phyloP scores from a whole-genome alignment of 768 basidiomycete genomes.

The Amyloporia xantha region DNA sequence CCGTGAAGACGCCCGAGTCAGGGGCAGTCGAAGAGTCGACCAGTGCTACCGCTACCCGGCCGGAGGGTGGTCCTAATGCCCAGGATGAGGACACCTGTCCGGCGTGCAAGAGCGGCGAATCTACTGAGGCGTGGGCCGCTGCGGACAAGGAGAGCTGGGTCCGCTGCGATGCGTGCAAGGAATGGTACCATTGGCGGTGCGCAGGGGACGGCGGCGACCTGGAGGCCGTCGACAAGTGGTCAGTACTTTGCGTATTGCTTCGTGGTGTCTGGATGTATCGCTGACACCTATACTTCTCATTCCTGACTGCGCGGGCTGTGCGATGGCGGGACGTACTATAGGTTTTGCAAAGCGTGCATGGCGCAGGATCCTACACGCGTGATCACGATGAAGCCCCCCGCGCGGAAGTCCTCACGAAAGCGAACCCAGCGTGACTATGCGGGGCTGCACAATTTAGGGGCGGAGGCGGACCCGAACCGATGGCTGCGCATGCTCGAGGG shows the following conservation, averaged over 20 bases:
- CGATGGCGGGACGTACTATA: constrained; percentile 24
- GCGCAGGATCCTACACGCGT: constrained; percentile 50
- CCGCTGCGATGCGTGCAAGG: constrained; percentile 73
- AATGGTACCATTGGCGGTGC: constrained; percentile 83
- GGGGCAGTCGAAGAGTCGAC: constrained; percentile 8
- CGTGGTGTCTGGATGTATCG: not conserved
- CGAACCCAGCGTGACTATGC: constrained; percentile 73
- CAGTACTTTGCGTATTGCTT: constrained; percentile 20
- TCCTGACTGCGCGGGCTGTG: no score
- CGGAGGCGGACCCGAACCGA: constrained; percentile 55
- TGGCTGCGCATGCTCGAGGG: constrained; percentile 68
- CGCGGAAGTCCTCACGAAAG: constrained; percentile 78
- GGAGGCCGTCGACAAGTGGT: constrained; percentile 76
- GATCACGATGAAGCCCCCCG: constrained; percentile 71
- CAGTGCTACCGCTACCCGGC: not conserved
- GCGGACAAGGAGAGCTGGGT: constrained; percentile 75
- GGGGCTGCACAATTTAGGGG: constrained; percentile 54
- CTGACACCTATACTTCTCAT: not conserved
- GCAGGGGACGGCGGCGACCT: constrained; percentile 60
- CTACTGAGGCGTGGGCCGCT: constrained; percentile 25
- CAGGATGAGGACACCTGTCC: constrained; percentile 34
- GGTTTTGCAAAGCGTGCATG: constrained; percentile 68
- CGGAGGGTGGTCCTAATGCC: not conserved
- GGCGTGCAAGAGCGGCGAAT: constrained; percentile 37
- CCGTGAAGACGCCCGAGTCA: constrained; percentile 26